Evolutionary conservation across 2,329 filamentous ascomycete species (phyloP).

Genomic region (Diaporthe batatas): DNA sequence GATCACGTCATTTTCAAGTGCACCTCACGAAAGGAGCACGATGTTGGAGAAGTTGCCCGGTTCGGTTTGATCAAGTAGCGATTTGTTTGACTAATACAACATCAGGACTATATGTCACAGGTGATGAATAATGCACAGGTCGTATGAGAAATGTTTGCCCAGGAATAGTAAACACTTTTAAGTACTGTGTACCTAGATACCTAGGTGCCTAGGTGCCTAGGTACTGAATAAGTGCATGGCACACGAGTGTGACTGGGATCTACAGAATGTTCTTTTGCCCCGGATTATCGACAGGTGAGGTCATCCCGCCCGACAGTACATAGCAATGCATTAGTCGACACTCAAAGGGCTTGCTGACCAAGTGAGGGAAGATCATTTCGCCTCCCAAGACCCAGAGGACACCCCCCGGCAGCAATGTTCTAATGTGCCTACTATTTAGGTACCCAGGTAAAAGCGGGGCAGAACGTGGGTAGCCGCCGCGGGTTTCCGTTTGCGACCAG

Average conservation of each 20-base stretch:
- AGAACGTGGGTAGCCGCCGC: slow-evolving; percentile 23
- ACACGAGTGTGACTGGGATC: neutral
- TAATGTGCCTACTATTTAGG: too few relatives aligned
- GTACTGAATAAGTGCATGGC: neutral
- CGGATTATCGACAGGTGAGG: slow-evolving; percentile 25
- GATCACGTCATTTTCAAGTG: slow-evolving; percentile 34
- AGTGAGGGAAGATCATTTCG: slow-evolving; percentile 33
- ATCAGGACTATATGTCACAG: neutral
- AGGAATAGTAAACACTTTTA: neutral
- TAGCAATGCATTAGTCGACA: neutral
- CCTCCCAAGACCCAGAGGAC: neutral
- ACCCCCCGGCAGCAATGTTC: neutral
- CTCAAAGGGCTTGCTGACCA: slow-evolving; percentile 18
- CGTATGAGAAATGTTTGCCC: slow-evolving; percentile 8
- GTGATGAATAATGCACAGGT: neutral
- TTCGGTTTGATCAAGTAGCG: neutral
- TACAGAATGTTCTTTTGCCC: slow-evolving; percentile 19
- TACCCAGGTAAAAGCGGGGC: slow-evolving; percentile 21
- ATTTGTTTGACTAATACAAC: slow-evolving; percentile 20
- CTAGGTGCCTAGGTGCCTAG: too few relatives aligned
- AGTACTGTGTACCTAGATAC: too few relatives aligned
- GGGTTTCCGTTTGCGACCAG: neutral
- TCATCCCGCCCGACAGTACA: slow-evolving; percentile 28
- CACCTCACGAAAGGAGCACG: neutral
- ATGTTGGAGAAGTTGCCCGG: slow-evolving; percentile 16